Evolutionary conservation across 345 rosid genomes (phyloP), one percentile per base, ranked within the genome.

Genomic region (Syzygium oleosum): DNA sequence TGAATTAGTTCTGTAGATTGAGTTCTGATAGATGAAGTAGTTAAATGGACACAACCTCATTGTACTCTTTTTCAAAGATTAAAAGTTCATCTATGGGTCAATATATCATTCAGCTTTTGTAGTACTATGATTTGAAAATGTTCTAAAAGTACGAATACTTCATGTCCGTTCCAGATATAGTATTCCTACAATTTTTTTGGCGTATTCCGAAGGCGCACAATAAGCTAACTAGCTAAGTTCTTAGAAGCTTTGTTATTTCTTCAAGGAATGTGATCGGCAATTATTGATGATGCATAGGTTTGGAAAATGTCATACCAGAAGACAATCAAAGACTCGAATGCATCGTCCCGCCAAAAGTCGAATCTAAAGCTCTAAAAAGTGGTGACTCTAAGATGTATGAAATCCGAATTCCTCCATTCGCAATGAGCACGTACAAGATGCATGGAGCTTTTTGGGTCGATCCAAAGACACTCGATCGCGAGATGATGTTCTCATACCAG

Each of bases 381-480:
- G 58, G 61, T 34, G 63, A 27, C 41, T 58, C 43, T 14, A 85
- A 34, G 61, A 43, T 14, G 61, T 9, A 19, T 11, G n/a, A 54
- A 17, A 85, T 85, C 27, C 11, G 34, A 21, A 56, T 94, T 38
- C 73, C 89, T 86, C 88, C 94, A 3, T 94, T 93, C 46, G 96
- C 88, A 43, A 85, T 88, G 83, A 73, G 87, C 54, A 84, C 93
- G 29, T 90, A 92, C 93, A 91, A 89, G 87, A 87, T 91, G 88
- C 85, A 16, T 43, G 91, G 92, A 43, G 17, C 77, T 22, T 12
- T 92, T 5, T 94, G 94, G 96, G 61, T 43, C 10, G 88, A 87
- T 86, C 91, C 90, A 23, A 86, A 38, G 73, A 91, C 91, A n/a
- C 43, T 31, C 31, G 94, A 90, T 87, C 9, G 55, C 23, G 52